Conservation (phyloP, 345 rosid genomes). For the Eucalyptus sideroxylon region DNA sequence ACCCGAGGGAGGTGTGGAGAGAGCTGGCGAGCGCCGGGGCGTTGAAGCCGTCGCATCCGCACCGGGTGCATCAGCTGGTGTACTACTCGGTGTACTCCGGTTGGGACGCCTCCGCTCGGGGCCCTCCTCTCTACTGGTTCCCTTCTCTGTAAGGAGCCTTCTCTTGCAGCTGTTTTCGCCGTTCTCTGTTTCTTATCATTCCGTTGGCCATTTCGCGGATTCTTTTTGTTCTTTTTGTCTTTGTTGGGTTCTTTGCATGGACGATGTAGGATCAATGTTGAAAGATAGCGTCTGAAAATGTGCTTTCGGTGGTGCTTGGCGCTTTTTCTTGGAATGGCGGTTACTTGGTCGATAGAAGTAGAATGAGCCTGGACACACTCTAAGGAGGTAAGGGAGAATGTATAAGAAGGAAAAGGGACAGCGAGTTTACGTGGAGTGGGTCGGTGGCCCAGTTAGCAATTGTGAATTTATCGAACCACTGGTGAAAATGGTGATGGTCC, state of each 20-base stretch:
- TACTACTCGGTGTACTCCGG: constrained; percentile 52
- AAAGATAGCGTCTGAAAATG: background rate
- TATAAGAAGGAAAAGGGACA: background rate
- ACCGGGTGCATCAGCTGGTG: constrained; percentile 57
- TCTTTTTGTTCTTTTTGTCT: background rate
- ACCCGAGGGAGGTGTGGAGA: constrained; percentile 55
- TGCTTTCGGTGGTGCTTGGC: background rate
- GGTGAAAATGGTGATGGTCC: background rate
- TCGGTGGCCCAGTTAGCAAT: background rate
- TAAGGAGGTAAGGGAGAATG: background rate
- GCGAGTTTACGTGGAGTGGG: background rate
- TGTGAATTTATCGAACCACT: background rate
- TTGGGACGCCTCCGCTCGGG: constrained; percentile 56
- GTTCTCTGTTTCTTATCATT: background rate
- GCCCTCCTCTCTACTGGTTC: constrained; percentile 86
- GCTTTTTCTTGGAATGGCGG: background rate
- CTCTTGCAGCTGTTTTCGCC: background rate
- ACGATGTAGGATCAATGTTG: background rate
- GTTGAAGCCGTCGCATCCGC: constrained; percentile 67
- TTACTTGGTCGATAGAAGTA: background rate
- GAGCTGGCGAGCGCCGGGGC: constrained; percentile 26
- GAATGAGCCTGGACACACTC: background rate
- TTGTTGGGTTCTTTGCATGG: background rate
- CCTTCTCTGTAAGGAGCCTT: constrained; percentile 49
- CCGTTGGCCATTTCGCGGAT: background rate